A percentile compares a stretch with the other conserved stretches of the same genome.
Evolutionary conservation across 2,329 filamentous ascomycete species (phyloP).

Genomic region (Septoria linicola): DNA sequence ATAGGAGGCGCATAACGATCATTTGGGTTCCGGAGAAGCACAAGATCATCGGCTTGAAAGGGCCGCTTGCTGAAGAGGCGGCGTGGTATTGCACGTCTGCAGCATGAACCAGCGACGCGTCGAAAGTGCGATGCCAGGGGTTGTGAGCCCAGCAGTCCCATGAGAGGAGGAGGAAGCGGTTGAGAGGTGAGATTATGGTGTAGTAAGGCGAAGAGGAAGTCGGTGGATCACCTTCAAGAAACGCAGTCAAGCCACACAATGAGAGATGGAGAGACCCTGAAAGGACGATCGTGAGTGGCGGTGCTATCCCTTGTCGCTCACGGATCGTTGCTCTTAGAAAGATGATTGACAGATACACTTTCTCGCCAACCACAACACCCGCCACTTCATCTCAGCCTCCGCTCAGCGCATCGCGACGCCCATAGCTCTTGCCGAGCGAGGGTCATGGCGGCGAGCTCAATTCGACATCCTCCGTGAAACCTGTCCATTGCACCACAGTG

Average conservation of each 20-base stretch:
- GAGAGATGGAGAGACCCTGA: too few species aligned
- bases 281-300: too few species aligned
- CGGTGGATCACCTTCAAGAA: too few species aligned
- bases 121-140: constrained; percentile 5
- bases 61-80: constrained; percentile 22
- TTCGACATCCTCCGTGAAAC: constrained; percentile 6
- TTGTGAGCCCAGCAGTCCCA: constrained; percentile 20
- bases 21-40: constrained; percentile 44
- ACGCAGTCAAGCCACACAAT: too few species aligned
- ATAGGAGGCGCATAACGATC: constrained; percentile 40
- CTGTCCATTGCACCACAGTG: not conserved
- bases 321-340: too few species aligned
- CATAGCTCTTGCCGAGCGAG: not conserved
- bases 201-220: too few species aligned
- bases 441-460: constrained; percentile 7
- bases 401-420: not conserved
- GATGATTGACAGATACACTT: too few species aligned
- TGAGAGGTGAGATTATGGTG: not conserved
- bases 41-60: constrained; percentile 35
- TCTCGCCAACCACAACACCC: too few species aligned
- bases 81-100: constrained; percentile 2
- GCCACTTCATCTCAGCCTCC: not conserved
- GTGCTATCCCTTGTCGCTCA: too few species aligned
- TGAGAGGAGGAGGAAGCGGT: constrained; percentile 1
- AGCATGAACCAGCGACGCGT: not conserved